Base-by-base conservation (phyloP, 2,329 filamentous ascomycete species). In the Trichoderma sp. region DNA sequence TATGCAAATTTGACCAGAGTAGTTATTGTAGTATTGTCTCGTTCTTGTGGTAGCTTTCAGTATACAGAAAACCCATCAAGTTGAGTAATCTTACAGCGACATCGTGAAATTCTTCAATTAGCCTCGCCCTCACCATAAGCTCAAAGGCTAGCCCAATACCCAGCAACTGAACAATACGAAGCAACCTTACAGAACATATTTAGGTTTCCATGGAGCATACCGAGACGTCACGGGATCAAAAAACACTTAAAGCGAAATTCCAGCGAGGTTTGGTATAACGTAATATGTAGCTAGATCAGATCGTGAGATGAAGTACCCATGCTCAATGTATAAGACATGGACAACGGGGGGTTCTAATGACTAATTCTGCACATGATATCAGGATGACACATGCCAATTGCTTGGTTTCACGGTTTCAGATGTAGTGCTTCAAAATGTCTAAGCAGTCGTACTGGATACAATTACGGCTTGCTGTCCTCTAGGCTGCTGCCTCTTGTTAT, bases 301-400 rank as follows among this genome's bases (percentile, higher is more conserved):
- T 67, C 39, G 15, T 58, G 50, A 58, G 47, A 66, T 53, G 47
- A 0, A 1, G 26, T 26, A 32, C 63, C 63, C 47, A 20, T 26
- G 32, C 63, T 55, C 63, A 17, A 23, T 0, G 8, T 4, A 30
- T n/a, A 36, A 68, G 66, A 68, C 66, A 68, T 57, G 34, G 28
- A 55, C 17, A 23, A 26, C 13, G 2, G 2, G 20, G 63, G 20
- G 7, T 4, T 28, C 3, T 26, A 8, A 5, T 66, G 30, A 36
- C 36, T 6, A n/a, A 6, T 53, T 34, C 28, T 26, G 23, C 28
- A 26, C 28, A 53, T 65, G 63, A 43, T 50, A 50, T 32, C 32
- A 30, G 55, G 34, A 28, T 61, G 57, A 28, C 57, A 68, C 66
- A 68, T 68, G 36, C 55, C 55, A 61, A 23, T 39, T 26, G 6